A percentile compares a stretch with the other conserved stretches of the same genome.
phyloP scores from a whole-genome alignment of 331 rosid species.

The Acacia concinna region DNA sequence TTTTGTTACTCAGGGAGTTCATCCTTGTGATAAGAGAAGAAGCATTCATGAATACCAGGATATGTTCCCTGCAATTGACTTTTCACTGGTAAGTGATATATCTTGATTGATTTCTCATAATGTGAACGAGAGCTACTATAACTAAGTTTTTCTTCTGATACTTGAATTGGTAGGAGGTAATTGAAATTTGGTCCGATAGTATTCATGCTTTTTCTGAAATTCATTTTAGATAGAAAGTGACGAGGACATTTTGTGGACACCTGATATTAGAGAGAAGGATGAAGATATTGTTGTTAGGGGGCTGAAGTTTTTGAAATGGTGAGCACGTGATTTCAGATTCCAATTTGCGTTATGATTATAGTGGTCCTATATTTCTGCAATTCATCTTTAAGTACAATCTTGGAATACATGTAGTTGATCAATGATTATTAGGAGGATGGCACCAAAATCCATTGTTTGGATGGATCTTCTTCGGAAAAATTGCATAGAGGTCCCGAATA shows the following conservation, averaged over 20 bases:
- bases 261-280: slow-evolving; percentile 68
- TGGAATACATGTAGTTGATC: not conserved
- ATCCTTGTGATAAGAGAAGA: slow-evolving; percentile 94
- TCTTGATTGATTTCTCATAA: slow-evolving; percentile 11
- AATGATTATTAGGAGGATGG: slow-evolving; percentile 15
- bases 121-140: slow-evolving; percentile 25
- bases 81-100: slow-evolving; percentile 63
- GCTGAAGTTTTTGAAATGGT: slow-evolving; percentile 75
- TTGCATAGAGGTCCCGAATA: too few species aligned
- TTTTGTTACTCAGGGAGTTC: slow-evolving; percentile 66
- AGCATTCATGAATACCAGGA: slow-evolving; percentile 61
- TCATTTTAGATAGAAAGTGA: slow-evolving; percentile 65
- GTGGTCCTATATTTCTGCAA: slow-evolving; percentile 13
- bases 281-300: slow-evolving; percentile 85
- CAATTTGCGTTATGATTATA: not conserved
- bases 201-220: slow-evolving; percentile 17
- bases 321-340: slow-evolving; percentile 23
- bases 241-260: slow-evolving; percentile 75
- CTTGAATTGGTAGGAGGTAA: slow-evolving; percentile 18
- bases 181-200: slow-evolving; percentile 21
- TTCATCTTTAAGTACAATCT: not conserved
- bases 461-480: too few species aligned
- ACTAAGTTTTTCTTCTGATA: slow-evolving; percentile 23
- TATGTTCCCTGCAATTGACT: slow-evolving; percentile 89
- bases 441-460: slow-evolving; percentile 3